phyloP scores from a whole-genome alignment of 1,139 yeast genomes.

The Taphrina wiesneri region DNA sequence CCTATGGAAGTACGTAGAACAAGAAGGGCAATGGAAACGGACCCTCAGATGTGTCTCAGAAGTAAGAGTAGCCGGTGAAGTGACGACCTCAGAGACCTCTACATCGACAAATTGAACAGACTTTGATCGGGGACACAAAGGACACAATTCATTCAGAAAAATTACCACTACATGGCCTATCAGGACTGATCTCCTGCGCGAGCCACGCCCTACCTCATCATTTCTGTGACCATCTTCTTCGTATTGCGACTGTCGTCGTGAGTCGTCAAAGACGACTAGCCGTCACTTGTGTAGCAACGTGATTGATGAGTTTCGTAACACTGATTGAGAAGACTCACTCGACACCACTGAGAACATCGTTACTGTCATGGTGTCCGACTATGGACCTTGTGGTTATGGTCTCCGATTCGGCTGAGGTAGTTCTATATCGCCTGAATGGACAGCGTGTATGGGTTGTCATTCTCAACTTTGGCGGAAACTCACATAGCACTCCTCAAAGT shows the following conservation, averaged over 20 bases:
- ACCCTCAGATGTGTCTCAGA: no score
- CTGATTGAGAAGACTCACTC: constrained; percentile 37
- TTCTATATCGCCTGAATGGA: constrained; percentile 39
- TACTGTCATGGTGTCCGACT: constrained; percentile 40
- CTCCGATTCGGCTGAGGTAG: constrained; percentile 36
- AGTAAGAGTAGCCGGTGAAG: no score
- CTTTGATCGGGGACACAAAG: no score
- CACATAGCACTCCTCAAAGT: constrained; percentile 20
- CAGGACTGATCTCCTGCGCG: no score
- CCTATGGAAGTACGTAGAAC: no score
- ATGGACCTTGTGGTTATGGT: constrained; percentile 40
- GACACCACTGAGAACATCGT: constrained; percentile 25
- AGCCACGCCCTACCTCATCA: no score
- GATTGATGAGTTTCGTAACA: constrained; percentile 32
- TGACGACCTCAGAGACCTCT: no score
- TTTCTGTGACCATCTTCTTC: no score
- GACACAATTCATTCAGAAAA: no score
- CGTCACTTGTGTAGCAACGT: not conserved
- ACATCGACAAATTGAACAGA: no score
- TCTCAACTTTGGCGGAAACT: constrained; percentile 10
- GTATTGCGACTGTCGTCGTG: not conserved
- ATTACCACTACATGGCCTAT: no score
- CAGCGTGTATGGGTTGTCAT: constrained; percentile 40
- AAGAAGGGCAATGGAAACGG: no score
- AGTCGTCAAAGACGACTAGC: not conserved